A percentile compares a stretch with the other conserved stretches of the same genome.
These are phyloP conservation scores for Trichoderma sp. DNA, from an alignment of 2,329 filamentous ascomycete genomes.

Conservation along the genomic window DNA sequence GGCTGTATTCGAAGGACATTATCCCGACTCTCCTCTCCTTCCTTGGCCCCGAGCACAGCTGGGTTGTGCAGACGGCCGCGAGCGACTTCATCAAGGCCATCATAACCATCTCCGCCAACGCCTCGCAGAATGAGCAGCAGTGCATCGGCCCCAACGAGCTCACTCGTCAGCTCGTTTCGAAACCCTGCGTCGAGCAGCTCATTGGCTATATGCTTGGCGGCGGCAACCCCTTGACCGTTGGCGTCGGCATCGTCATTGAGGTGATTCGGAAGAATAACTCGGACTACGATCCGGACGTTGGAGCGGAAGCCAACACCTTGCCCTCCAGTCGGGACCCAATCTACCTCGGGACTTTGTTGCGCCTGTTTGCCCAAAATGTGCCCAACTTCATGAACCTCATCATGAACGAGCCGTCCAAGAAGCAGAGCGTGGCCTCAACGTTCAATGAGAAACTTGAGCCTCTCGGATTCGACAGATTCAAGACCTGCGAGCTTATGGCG, in stretches of 20 bases:
- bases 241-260: slow-evolving; percentile 96
- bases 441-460: slow-evolving; percentile 92
- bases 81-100: slow-evolving; percentile 98
- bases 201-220: slow-evolving; percentile 90
- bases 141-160: slow-evolving; percentile 98
- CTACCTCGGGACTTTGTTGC: slow-evolving; percentile 86
- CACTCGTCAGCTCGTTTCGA: slow-evolving; percentile 90
- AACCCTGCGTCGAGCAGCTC: slow-evolving; percentile 78
- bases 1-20: slow-evolving; percentile 86
- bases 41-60: slow-evolving; percentile 79
- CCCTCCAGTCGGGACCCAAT: slow-evolving; percentile 91
- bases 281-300: slow-evolving; percentile 93
- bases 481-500: slow-evolving; percentile 98
- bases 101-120: slow-evolving; percentile 97
- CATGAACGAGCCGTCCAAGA: slow-evolving; percentile 72
- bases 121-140: slow-evolving; percentile 96
- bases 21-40: slow-evolving; percentile 86
- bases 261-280: slow-evolving; percentile 99
- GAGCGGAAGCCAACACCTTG: slow-evolving; percentile 74
- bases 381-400: slow-evolving; percentile 93
- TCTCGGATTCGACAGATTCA: slow-evolving; percentile 95
- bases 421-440: slow-evolving; percentile 77
- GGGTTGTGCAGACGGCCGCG: slow-evolving; percentile 92
- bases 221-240: slow-evolving; percentile 91
- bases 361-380: slow-evolving; percentile 86